Base-by-base conservation (phyloP, 192 early-diverging fungal species). In the Gaertneriomyces semiglobifer region DNA sequence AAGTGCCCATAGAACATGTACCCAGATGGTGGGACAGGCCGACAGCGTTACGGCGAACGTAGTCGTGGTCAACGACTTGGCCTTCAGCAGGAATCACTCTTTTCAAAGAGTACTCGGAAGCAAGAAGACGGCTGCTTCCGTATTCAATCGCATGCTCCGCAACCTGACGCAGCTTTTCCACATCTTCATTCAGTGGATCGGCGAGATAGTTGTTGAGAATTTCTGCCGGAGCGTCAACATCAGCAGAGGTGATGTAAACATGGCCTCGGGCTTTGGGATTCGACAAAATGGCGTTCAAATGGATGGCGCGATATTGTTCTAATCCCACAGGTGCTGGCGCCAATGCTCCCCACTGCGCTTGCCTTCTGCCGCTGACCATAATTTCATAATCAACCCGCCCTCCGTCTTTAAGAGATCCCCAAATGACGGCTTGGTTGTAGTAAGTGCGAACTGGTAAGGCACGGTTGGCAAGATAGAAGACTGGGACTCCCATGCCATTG, bases 11-110 rank as follows among this genome's bases (percentile, higher is more conserved):
- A 0, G 50, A 52, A 6, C n/a, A n/a, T 52, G 5, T 52, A 18
- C 50, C 50, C 50, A 52, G n/a, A 18, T 52, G n/a, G 50, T n/a
- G n/a, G n/a, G 50, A 18, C 20, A n/a, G n/a, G 50, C 50, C n/a
- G 50, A 3, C 50, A 20, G n/a, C n/a, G 50, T 52, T n/a, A 6
- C 50, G n/a, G n/a, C 50, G 20, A 4, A 20, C n/a, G 50, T 52
- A 18, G 50, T 18, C 20, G 50, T 52, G 20, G 50, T 52, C 6
- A 52, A 52, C 50, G 6, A 52, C 20, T 6, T 52, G 4, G 20
- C n/a, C 50, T n/a, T 52, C 50, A 20, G 50, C 50, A 18, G 50
- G 50, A 5, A 52, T 18, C n/a, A 52, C 20, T 6, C 20, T 20
- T n/a, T 52, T n/a, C n/a, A 18, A n/a, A 5, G 20, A n/a, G 50